These are phyloP conservation scores for Geopyxis carbonaria DNA, from an alignment of 495 filamentous ascomycete genomes.

Conservation along the genomic window DNA sequence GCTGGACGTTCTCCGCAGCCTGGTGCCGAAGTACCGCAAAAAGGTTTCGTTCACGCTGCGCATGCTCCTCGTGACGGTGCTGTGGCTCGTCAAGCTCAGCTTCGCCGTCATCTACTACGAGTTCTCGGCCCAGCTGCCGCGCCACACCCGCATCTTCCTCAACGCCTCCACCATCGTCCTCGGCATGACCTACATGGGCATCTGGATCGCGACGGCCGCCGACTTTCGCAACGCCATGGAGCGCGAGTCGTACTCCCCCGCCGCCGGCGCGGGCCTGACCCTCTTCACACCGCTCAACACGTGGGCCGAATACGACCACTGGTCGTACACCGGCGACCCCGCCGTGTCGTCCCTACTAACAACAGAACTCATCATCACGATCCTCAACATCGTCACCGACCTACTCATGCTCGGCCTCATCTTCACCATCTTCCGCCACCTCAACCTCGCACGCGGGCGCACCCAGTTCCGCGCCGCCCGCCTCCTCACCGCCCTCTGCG, in stretches of 20 bases:
- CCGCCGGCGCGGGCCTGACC: slow-evolving; percentile 3
- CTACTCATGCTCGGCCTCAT: not conserved
- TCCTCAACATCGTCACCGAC: slow-evolving; percentile 4
- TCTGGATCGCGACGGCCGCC: slow-evolving; percentile 1
- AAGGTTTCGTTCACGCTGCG: slow-evolving; percentile 4
- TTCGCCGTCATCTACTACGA: slow-evolving; percentile 4
- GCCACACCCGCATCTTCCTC: not conserved
- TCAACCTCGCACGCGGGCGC: slow-evolving; percentile 2
- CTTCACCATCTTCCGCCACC: slow-evolving; percentile 6
- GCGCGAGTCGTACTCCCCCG: slow-evolving; percentile 3
- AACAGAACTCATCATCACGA: slow-evolving; percentile 3
- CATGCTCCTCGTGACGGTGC: slow-evolving; percentile 7
- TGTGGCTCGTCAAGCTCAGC: slow-evolving; percentile 4
- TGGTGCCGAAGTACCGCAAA: slow-evolving; percentile 2
- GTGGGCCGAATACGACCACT: not conserved
- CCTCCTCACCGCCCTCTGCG: not conserved
- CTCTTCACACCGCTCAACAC: slow-evolving; percentile 8
- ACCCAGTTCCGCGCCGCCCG: not conserved
- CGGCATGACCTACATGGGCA: not conserved
- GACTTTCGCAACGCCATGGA: not conserved
- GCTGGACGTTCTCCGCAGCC: not conserved
- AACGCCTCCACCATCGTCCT: not conserved
- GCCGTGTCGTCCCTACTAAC: not conserved
- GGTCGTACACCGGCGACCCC: too few species aligned
- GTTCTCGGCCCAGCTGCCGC: slow-evolving; percentile 3